Conservation (phyloP, 2,329 filamentous ascomycete species). For the Fusarium veterinarium region DNA sequence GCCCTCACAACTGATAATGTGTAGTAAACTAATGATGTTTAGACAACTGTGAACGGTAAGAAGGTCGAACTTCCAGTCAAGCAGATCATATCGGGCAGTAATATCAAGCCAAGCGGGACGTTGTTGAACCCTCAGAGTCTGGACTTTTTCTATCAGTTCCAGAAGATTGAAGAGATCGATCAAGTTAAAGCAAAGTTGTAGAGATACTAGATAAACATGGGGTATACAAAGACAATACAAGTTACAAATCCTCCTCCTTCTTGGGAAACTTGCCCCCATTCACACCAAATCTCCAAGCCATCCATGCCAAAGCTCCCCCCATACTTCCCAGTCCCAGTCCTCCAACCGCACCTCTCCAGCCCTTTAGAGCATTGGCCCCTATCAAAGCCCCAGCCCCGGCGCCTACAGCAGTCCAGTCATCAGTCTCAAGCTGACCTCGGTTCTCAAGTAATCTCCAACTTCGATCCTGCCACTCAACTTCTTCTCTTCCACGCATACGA, state of each 20-base stretch:
- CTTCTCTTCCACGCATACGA: slow-evolving; percentile 66
- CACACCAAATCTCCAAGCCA: slow-evolving; percentile 62
- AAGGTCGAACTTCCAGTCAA: slow-evolving; percentile 89
- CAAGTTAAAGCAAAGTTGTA: slow-evolving; percentile 48
- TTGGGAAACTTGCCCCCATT: slow-evolving; percentile 56
- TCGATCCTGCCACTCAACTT: slow-evolving; percentile 73
- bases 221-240: not conserved
- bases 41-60: slow-evolving; percentile 86
- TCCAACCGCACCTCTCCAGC: slow-evolving; percentile 57
- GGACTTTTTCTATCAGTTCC: slow-evolving; percentile 82
- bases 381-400: slow-evolving; percentile 52
- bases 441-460: slow-evolving; percentile 71
- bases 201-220: slow-evolving; percentile 1
- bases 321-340: slow-evolving; percentile 61
- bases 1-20: not conserved
- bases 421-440: slow-evolving; percentile 65
- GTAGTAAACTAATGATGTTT: slow-evolving; percentile 20
- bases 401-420: slow-evolving; percentile 65
- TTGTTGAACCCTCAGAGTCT: slow-evolving; percentile 80
- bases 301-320: slow-evolving; percentile 60
- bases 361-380: slow-evolving; percentile 45
- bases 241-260: slow-evolving; percentile 27
- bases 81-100: slow-evolving; percentile 81
- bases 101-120: slow-evolving; percentile 80
- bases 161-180: slow-evolving; percentile 50